Evolutionary conservation across 148 eudicot species (phyloP).

Genomic region (Nepenthes mirabilis): DNA sequence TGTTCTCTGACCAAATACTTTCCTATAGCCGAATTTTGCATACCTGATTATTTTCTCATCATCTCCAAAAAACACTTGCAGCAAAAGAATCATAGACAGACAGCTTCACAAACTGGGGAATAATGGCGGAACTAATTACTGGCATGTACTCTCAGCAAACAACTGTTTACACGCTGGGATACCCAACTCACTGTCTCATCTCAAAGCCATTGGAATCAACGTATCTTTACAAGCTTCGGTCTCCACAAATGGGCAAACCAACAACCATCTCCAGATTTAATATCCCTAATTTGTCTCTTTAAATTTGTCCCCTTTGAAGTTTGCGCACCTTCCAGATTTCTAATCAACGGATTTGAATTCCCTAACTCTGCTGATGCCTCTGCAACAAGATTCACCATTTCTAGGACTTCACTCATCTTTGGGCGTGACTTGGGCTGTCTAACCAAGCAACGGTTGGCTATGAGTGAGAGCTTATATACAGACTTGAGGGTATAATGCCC

Average conservation of each 20-base stretch:
- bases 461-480: constrained; percentile 48
- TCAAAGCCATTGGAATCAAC: constrained; percentile 8
- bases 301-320: constrained; percentile 13
- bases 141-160: not conserved
- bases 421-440: constrained; percentile 64
- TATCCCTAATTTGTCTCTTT: constrained; percentile 21
- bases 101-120: too few species aligned
- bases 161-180: too few species aligned
- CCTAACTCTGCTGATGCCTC: constrained; percentile 28
- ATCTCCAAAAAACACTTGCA: too few species aligned
- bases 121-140: too few species aligned
- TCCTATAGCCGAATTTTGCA: too few species aligned
- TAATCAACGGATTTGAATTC: constrained; percentile 22
- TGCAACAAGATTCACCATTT: constrained; percentile 45
- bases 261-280: constrained; percentile 18
- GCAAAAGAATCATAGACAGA: not conserved
- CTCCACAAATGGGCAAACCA: constrained; percentile 42
- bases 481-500: constrained; percentile 38
- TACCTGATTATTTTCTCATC: too few species aligned
- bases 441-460: constrained; percentile 77
- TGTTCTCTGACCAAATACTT: too few species aligned
- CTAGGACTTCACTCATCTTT: constrained; percentile 81
- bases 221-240: constrained; percentile 19
- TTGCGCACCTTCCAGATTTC: constrained; percentile 9
- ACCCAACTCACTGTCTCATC: not conserved